Evolutionary conservation across 1,284 basidiomycete species (phyloP), one percentile per base, ranked within the genome.

Genomic region (Lignosus rhinocerotis): DNA sequence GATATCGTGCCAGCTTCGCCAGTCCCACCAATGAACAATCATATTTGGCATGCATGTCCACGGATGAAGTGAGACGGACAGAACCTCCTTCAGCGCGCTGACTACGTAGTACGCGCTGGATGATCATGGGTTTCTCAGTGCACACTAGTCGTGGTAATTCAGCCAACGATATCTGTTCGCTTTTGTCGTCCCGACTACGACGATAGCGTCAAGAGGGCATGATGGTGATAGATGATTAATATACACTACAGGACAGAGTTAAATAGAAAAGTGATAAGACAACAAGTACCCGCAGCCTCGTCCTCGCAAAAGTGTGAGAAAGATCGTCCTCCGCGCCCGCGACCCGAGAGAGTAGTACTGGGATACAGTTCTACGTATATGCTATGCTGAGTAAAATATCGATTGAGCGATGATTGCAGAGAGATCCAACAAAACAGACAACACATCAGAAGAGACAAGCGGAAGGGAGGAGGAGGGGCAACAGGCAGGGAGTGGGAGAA

Each of bases 341-440:
- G 55, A 57, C 52, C 54, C 55, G 53, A 54, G 51, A 57, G 65
- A 51, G 50, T 63, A 66, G 61, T 63, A 69, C 66, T 70, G 70
- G 56, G 69, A 71, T 80, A 81, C 79, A 80, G 62, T 75, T 81
- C 79, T 82, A 64, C 62, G 59, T 64, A 64, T 64, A 81, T 75
- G 71, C 70, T 73, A 70, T 71, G 71, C 67, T 61, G 69, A 66
- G 69, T 69, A 71, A 66, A 73, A 70, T 72, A 69, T 66, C 66
- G 70, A 64, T 58, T 58, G 65, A 66, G 61, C 66, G 62, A 66
- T 66, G 59, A 66, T 65, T 64, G 62, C 58, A 59, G 51, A 59
- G 62, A 64, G 62, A 64, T 64, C 58, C 60, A 59, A 45, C 59
- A 64, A 58, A 64, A 64, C 59, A 64, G 58, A 64, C 61, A 59